Base-by-base conservation (phyloP, 2,329 filamentous ascomycete species). In the Aspergillus sp. region DNA sequence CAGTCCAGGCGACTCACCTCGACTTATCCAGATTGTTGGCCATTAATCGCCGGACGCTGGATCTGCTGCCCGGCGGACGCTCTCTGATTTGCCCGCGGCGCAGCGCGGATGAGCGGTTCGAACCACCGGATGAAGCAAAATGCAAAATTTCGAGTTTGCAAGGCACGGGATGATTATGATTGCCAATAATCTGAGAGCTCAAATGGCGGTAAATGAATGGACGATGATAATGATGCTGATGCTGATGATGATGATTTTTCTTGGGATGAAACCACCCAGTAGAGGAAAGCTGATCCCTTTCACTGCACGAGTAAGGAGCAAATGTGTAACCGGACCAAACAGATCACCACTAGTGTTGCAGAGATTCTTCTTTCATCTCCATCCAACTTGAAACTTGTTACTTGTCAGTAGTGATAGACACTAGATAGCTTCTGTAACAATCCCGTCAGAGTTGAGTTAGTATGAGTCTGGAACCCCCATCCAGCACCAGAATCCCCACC, bases 31-130 rank as follows among this genome's bases (percentile, higher is more conserved):
- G 32, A 36, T 13, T 15, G 32, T 13, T 15, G 53, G 45, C 53
- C 53, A 55, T 55, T 55, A 41, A 55, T 32, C 25, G 56, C 61
- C 63, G 49, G 55, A 60, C 62, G 65, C 53, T 55, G 38, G 53
- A 55, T 55, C 53, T 43, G 23, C 53, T 69, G 67, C 57, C 41
- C 54, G 57, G 50, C 64, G 61, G 55, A 47, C 54, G 49, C 41
- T 23, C 58, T 62, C 59, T 69, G 65, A 69, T 69, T 67, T 67
- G 67, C 60, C 59, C 63, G 58, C 59, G 48, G 41, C 25, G 48
- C 52, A 9, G 28, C 19, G 28, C 36, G 50, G 47, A 57, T 48
- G 50, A 32, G 15, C 48, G 55, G 45, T 57, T 57, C 55, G 21
- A 47, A 39, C 45, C 45, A 49, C 21, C 21, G 45, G 45, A 49